Conservation (phyloP, 331 rosid species). For the Spiraea crenata region DNA sequence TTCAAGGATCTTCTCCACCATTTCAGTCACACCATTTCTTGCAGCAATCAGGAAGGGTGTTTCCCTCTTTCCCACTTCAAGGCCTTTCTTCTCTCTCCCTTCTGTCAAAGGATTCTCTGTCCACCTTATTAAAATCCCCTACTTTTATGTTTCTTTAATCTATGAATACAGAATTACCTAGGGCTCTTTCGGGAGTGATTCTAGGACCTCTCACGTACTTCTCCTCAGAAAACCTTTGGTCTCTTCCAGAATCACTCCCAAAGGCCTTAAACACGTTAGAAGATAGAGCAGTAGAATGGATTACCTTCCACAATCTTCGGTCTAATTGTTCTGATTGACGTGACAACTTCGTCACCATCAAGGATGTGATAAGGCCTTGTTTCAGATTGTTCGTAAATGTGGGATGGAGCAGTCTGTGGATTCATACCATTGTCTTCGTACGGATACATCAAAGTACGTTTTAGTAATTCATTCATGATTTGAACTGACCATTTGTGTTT, state of each 20-base stretch:
- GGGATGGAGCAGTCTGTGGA: background rate
- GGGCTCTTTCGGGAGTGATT: too few relatives aligned
- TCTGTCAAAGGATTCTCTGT: background rate
- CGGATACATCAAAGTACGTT: constrained; percentile 2
- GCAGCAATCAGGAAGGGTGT: constrained; percentile 52
- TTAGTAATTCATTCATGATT: constrained; percentile 35
- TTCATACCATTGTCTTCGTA: constrained; percentile 30
- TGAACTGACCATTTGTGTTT: constrained; percentile 41
- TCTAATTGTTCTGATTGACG: background rate
- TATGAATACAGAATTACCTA: too few relatives aligned
- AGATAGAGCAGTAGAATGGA: too few relatives aligned
- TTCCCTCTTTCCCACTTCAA: constrained; percentile 12
- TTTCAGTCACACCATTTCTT: constrained; percentile 46
- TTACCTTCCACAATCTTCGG: background rate
- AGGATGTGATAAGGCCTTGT: constrained; percentile 16
- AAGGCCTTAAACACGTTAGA: too few relatives aligned
- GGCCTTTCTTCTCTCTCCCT: background rate
- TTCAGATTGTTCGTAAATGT: background rate
- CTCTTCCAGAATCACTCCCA: too few relatives aligned
- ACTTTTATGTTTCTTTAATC: too few relatives aligned
- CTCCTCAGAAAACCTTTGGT: too few relatives aligned
- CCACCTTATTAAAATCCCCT: background rate
- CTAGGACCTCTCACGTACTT: too few relatives aligned
- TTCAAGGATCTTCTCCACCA: constrained; percentile 42
- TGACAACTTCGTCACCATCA: background rate